A percentile compares a stretch with the other conserved stretches of the same genome.
Conservation (phyloP, 805 yeast genomes). For the Zygoascus biomembranicola region DNA sequence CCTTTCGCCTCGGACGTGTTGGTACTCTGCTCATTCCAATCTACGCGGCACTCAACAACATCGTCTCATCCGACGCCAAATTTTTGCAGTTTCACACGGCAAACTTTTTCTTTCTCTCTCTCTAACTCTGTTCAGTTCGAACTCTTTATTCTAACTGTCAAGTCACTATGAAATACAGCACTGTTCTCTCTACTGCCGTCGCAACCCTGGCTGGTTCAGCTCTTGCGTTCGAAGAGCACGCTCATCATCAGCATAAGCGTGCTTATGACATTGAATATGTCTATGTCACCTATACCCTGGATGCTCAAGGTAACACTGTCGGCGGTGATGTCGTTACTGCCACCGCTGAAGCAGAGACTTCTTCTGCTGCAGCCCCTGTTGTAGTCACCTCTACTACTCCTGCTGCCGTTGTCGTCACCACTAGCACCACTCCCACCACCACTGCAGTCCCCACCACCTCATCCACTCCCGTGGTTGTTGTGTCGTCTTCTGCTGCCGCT, state of each 20-base stretch:
- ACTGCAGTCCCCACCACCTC: constrained; percentile 25
- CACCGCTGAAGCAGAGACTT: constrained; percentile 17
- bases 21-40: not conserved
- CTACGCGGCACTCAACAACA: not conserved
- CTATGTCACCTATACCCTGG: constrained; percentile 39
- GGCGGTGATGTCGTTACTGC: constrained; percentile 23
- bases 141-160: not conserved
- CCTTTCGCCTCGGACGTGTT: not conserved
- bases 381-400: constrained; percentile 24
- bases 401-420: constrained; percentile 14
- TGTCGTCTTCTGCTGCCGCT: constrained; percentile 25
- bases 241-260: constrained; percentile 48
- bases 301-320: constrained; percentile 31
- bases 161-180: not conserved
- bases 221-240: constrained; percentile 24
- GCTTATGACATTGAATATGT: constrained; percentile 38
- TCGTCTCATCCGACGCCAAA: too few species aligned
- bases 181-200: constrained; percentile 12
- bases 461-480: constrained; percentile 6
- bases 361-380: constrained; percentile 24
- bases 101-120: not conserved
- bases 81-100: too few species aligned
- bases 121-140: not conserved
- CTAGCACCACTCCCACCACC: constrained; percentile 15
- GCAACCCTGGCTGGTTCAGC: constrained; percentile 33